Evolutionary conservation across 768 basidiomycete species (phyloP).

Genomic region (Dioszegia hungarica): DNA sequence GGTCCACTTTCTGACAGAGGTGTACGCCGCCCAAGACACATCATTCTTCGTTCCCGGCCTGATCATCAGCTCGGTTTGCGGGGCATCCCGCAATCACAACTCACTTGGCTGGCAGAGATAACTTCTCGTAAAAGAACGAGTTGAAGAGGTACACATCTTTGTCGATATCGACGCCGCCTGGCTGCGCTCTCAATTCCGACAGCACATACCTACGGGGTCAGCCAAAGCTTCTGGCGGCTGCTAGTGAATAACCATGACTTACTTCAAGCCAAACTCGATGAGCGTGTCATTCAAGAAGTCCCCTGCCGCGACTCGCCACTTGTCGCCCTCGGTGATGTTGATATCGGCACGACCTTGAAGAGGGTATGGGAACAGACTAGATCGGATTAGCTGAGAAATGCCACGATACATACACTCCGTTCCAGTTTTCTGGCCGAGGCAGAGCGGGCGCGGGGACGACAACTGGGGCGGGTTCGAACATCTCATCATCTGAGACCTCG

Average conservation of each 20-base stretch:
- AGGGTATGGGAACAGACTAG: constrained; percentile 35
- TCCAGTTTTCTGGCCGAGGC: constrained; percentile 13
- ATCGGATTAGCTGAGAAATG: not conserved
- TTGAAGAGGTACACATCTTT: constrained; percentile 82
- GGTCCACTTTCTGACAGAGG: constrained; percentile 90
- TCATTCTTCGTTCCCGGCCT: not conserved
- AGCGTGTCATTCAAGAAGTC: constrained; percentile 94
- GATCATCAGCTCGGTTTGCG: not conserved
- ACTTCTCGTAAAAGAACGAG: constrained; percentile 96
- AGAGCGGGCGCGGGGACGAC: not conserved
- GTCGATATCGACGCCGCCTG: constrained; percentile 38
- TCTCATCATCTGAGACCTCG: not conserved
- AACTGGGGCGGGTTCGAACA: not conserved
- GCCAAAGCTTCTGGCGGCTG: no score
- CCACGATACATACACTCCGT: constrained; percentile 17
- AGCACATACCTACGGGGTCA: constrained; percentile 13
- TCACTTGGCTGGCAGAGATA: constrained; percentile 58
- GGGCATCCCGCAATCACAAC: not conserved
- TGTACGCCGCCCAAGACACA: constrained; percentile 53
- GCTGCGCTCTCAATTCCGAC: not conserved
- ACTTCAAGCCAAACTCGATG: constrained; percentile 95
- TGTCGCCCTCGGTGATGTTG: constrained; percentile 73
- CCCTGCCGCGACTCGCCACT: constrained; percentile 65
- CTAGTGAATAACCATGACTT: constrained; percentile 47
- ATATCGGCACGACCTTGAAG: constrained; percentile 49